Evolutionary conservation across 2,329 filamentous ascomycete genomes (phyloP).

Genomic region (Penicillium sp.): DNA sequence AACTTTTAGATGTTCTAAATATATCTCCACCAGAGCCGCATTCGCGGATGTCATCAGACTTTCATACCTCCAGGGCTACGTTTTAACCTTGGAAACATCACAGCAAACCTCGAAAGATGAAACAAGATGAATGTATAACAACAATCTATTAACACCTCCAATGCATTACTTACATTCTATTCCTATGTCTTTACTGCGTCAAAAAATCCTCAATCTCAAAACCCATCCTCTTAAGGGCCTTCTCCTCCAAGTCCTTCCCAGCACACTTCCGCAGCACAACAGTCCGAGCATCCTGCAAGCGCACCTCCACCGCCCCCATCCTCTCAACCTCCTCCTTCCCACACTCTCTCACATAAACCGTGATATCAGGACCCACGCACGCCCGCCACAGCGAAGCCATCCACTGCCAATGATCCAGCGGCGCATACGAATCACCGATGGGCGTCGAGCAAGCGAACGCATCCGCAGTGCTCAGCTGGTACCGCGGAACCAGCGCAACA

Average conservation of each 20-base stretch:
- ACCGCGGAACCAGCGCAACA: slow-evolving; percentile 75
- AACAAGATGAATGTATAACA: neutral
- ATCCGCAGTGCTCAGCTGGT: slow-evolving; percentile 78
- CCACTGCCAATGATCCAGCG: slow-evolving; percentile 97
- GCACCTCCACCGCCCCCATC: slow-evolving; percentile 59
- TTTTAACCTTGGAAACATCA: neutral
- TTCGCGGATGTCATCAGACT: neutral
- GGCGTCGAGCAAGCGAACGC: slow-evolving; percentile 71
- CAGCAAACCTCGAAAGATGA: neutral
- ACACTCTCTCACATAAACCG: slow-evolving; percentile 47
- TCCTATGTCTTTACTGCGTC: slow-evolving; percentile 32
- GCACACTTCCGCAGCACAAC: slow-evolving; percentile 55
- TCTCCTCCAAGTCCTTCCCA: slow-evolving; percentile 60
- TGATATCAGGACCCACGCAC: slow-evolving; percentile 73
- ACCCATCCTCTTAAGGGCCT: slow-evolving; percentile 70
- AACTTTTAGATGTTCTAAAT: neutral
- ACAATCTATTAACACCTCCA: neutral
- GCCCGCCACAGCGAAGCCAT: slow-evolving; percentile 92
- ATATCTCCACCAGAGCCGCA: neutral
- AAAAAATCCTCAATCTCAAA: slow-evolving; percentile 84
- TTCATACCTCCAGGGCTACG: too few species aligned
- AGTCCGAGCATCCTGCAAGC: slow-evolving; percentile 49
- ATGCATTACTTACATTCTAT: slow-evolving; percentile 3
- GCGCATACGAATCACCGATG: slow-evolving; percentile 74
- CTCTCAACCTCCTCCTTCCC: slow-evolving; percentile 44